phyloP scores from a whole-genome alignment of 169 alveolate species.

The Plasmodium blacklocki region DNA sequence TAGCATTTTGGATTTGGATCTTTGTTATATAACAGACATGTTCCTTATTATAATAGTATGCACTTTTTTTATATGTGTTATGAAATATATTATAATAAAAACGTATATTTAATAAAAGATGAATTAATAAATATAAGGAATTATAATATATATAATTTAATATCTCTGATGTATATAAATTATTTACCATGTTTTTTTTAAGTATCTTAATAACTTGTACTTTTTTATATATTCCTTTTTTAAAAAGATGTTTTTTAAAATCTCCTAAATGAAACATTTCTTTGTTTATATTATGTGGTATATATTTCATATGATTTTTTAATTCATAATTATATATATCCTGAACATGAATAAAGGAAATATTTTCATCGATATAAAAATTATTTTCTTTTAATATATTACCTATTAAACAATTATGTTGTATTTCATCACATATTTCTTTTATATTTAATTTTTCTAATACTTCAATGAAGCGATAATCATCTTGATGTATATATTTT shows the following conservation, averaged over 20 bases:
- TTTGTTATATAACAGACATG: neutral
- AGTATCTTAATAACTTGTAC: conserved; percentile 41
- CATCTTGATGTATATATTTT: too few species aligned
- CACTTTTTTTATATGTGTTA: conserved; percentile 35
- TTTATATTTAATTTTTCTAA: conserved; percentile 16
- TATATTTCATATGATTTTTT: conserved; percentile 54
- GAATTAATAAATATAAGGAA: conserved; percentile 40
- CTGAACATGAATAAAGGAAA: neutral
- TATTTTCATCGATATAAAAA: conserved; percentile 38
- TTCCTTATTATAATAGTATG: neutral
- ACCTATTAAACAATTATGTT: conserved; percentile 40
- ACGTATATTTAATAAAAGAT: conserved; percentile 30
- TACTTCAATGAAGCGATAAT: conserved; percentile 12
- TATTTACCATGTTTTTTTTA: conserved; percentile 31
- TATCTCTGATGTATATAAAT: conserved; percentile 62
- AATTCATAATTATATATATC: conserved; percentile 39
- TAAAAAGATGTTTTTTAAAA: conserved; percentile 54
- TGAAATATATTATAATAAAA: conserved; percentile 30
- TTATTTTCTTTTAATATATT: conserved; percentile 42
- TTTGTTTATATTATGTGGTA: conserved; percentile 42
- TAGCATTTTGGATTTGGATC: neutral
- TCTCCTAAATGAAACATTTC: conserved; percentile 37
- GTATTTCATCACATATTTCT: conserved; percentile 20
- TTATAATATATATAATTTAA: conserved; percentile 55
- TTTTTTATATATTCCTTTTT: conserved; percentile 64